Percentiles rank a stretch among this genome's conserved stretches.
Conservation (phyloP, 2,329 filamentous ascomycete species). For the Hypoxylon sp. region DNA sequence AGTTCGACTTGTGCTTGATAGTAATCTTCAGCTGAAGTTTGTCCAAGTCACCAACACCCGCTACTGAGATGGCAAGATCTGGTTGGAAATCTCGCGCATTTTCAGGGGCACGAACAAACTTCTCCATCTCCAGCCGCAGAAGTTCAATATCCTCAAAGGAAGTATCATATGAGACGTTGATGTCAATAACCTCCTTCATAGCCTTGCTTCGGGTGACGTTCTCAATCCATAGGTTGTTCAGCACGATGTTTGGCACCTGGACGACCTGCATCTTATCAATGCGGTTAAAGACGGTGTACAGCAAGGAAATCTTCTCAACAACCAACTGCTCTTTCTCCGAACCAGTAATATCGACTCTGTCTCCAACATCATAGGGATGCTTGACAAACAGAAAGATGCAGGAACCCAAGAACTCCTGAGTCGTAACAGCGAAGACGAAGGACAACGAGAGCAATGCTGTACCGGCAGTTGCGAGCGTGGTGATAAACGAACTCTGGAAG, state of each 20-base stretch:
- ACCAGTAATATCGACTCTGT: constrained; percentile 85
- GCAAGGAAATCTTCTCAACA: constrained; percentile 93
- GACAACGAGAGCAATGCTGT: constrained; percentile 95
- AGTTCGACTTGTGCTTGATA: constrained; percentile 93
- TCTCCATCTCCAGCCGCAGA: constrained; percentile 85
- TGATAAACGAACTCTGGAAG: constrained; percentile 87
- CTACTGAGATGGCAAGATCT: constrained; percentile 83
- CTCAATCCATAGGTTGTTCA: constrained; percentile 95
- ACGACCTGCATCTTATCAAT: constrained; percentile 85
- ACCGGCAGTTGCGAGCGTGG: constrained; percentile 88
- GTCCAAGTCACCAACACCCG: constrained; percentile 85
- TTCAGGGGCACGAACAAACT: constrained; percentile 85
- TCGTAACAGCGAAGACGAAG: constrained; percentile 93
- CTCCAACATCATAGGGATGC: constrained; percentile 96
- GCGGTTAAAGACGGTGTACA: constrained; percentile 92
- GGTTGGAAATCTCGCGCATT: constrained; percentile 93
- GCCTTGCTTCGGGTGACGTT: constrained; percentile 92
- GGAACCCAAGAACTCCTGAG: constrained; percentile 95
- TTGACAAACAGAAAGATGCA: constrained; percentile 99
- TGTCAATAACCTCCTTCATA: constrained; percentile 87
- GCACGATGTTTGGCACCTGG: constrained; percentile 89
- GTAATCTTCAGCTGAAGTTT: constrained; percentile 87
- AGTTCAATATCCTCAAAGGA: constrained; percentile 90
- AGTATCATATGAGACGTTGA: constrained; percentile 89
- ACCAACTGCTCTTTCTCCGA: constrained; percentile 74